Conservation (phyloP, 495 filamentous ascomycete genomes). For the Articulospora tetracladia region DNA sequence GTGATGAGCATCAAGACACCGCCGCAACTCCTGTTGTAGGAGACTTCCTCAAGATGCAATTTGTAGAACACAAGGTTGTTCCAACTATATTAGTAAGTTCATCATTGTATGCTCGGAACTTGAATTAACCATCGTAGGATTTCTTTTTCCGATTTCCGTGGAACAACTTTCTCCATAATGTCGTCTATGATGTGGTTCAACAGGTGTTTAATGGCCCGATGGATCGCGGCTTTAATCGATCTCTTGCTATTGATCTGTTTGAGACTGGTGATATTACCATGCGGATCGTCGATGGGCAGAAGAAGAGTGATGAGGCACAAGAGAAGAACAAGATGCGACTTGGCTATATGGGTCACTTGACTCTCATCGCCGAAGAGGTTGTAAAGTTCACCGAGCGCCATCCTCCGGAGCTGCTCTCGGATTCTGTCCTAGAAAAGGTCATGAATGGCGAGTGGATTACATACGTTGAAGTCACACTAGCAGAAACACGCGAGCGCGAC, state of each 20-base stretch:
- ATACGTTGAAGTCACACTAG: conserved; percentile 91
- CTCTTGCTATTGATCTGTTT: conserved; percentile 90
- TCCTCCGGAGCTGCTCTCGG: conserved; percentile 80
- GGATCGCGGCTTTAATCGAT: conserved; percentile 91
- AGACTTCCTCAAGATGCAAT: conserved; percentile 93
- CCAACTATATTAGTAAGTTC: conserved; percentile 85
- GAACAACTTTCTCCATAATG: conserved; percentile 99
- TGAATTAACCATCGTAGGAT: conserved; percentile 43
- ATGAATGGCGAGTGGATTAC: conserved; percentile 86
- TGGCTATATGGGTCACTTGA: conserved; percentile 98
- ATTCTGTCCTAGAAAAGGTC: conserved; percentile 81
- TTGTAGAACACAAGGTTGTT: conserved; percentile 90
- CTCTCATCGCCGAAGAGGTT: conserved; percentile 95
- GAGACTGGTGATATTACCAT: conserved; percentile 85
- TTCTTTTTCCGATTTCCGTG: conserved; percentile 99
- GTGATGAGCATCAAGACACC: conserved; percentile 18
- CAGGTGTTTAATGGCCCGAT: conserved; percentile 99
- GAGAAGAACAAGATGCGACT: conserved; percentile 79
- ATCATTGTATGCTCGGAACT: not conserved
- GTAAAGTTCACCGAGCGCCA: conserved; percentile 97
- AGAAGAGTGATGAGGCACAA: conserved; percentile 79
- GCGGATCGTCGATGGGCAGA: conserved; percentile 87
- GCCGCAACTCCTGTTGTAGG: conserved; percentile 83
- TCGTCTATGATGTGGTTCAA: conserved; percentile 98
- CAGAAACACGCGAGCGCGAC: conserved; percentile 91